Percentiles rank a stretch among this genome's conserved stretches.
These are phyloP conservation scores for Corymbia maculata DNA, from an alignment of 345 rosid genomes.

Conservation along the genomic window DNA sequence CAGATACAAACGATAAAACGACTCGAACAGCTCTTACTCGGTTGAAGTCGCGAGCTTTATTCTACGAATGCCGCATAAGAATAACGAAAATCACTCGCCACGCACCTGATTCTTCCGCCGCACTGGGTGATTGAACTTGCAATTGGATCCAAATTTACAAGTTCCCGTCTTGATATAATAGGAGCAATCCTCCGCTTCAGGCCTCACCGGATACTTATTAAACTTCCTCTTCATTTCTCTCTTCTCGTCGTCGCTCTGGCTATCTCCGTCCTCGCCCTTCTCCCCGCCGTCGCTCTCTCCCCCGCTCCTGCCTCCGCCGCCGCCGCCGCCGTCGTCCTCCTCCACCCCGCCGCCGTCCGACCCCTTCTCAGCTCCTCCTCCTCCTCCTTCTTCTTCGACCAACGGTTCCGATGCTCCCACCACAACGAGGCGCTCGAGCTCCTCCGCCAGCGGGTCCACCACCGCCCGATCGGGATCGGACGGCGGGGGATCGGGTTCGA, in stretches of 20 bases:
- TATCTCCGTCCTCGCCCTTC: not conserved
- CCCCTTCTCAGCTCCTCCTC: not conserved
- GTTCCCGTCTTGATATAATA: conserved; percentile 69
- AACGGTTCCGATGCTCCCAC: not conserved
- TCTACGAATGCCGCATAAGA: not conserved
- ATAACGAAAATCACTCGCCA: not conserved
- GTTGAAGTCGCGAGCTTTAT: not conserved
- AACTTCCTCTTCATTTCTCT: conserved; percentile 3
- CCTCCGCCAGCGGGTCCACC: conserved; percentile 3
- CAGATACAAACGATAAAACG: not conserved
- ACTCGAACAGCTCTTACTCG: not conserved
- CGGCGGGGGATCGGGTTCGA: conserved; percentile 18
- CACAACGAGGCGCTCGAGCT: conserved; percentile 26
- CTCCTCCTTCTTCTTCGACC: not conserved
- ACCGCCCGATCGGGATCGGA: conserved; percentile 22
- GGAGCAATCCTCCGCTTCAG: conserved; percentile 78
- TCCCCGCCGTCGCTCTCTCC: not conserved
- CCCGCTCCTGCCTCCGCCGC: not conserved
- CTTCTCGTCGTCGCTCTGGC: not conserved
- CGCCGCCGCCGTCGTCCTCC: not conserved
- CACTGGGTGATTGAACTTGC: conserved; percentile 91
- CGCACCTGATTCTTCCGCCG: conserved; percentile 46
- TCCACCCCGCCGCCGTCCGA: not conserved
- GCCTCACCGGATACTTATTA: conserved; percentile 60
- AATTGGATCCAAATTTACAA: conserved; percentile 75